phyloP scores from a whole-genome alignment of 1,284 basidiomycete species.

The Flammula alnicola region DNA sequence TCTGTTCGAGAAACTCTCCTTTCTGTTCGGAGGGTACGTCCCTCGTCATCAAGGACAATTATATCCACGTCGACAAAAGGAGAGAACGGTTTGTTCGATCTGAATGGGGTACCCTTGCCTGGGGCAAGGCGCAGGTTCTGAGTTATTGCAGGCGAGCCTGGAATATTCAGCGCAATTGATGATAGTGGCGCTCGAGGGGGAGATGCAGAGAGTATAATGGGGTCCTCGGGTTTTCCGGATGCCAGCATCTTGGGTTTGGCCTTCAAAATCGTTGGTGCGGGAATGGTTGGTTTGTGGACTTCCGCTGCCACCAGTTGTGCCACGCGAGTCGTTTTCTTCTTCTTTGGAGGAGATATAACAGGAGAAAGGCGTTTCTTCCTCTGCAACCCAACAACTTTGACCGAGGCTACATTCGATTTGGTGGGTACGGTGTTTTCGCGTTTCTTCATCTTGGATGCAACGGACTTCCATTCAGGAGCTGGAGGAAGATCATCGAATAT shows the following conservation, averaged over 20 bases:
- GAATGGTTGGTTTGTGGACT: constrained; percentile 21
- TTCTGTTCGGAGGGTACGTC: constrained; percentile 61
- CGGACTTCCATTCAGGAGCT: constrained; percentile 36
- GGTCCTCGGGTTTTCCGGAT: constrained; percentile 9
- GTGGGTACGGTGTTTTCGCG: constrained; percentile 42
- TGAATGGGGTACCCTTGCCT: constrained; percentile 38
- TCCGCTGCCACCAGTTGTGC: constrained; percentile 31
- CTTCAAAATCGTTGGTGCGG: constrained; percentile 10
- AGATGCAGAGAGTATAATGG: constrained; percentile 16
- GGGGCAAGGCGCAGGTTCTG: constrained; percentile 32
- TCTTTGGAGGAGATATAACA: constrained; percentile 31
- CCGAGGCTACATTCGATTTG: constrained; percentile 36
- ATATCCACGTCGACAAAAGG: constrained; percentile 69
- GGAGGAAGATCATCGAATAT: constrained; percentile 49
- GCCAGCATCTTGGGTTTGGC: constrained; percentile 13
- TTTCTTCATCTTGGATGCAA: constrained; percentile 52
- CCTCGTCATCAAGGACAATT: constrained; percentile 61
- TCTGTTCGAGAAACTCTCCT: constrained; percentile 47
- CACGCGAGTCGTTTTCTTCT: constrained; percentile 31
- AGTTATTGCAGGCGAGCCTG: constrained; percentile 42
- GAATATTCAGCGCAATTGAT: constrained; percentile 43
- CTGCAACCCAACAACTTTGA: constrained; percentile 42
- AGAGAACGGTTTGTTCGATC: constrained; percentile 41
- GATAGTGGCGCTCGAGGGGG: constrained; percentile 49
- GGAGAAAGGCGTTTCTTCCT: constrained; percentile 44